Base-by-base conservation (phyloP, 1,284 basidiomycete species). In the Trametes sp. region DNA sequence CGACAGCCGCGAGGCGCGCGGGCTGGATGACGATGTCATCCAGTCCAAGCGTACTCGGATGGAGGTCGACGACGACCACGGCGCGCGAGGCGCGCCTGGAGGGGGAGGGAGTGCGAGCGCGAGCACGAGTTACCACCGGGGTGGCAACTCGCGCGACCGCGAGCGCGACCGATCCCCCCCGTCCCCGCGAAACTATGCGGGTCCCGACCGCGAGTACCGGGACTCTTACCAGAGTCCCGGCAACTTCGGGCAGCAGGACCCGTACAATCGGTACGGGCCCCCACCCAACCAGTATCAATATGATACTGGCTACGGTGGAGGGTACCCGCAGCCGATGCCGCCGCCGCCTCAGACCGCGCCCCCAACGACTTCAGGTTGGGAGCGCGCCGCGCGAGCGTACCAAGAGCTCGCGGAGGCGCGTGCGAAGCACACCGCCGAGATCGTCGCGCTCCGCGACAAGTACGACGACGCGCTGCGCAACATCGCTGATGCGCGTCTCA, bases 1-100 rank as follows among this genome's bases (percentile, higher is more conserved):
- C n/a, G n/a, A n/a, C n/a, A n/a, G n/a, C n/a, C n/a, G n/a, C 69
- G 0, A 74, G 76, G 56, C 70, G 75, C 0, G 63, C 60, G 0
- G 11, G 42, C 64, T 68, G 0, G 76, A 77, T 41, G 6, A 41
- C 38, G 4, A 7, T 16, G 7, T 8, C 38, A 41, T 16, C 38
- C 38, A 41, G 7, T 8, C 6, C 38, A 41, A 41, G 38, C 38
- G 38, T 14, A 14, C 14, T 13, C 38, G 19, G 14, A 41, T 41
- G 38, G 38, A 41, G 7, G 38, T 41, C 38, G 38, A 41, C 38
- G 38, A 41, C 19, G 38, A 41, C 38, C 11, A n/a, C n/a, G n/a
- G n/a, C 38, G 6, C 38, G 38, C 38, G 7, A 8, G 38, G 4
- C 38, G 38, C 38, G 38, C 14, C 38, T 7, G 14, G 38, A 41